phyloP scores from a whole-genome alignment of 345 rosid genomes.

The Chamaenerion angustifolium region DNA sequence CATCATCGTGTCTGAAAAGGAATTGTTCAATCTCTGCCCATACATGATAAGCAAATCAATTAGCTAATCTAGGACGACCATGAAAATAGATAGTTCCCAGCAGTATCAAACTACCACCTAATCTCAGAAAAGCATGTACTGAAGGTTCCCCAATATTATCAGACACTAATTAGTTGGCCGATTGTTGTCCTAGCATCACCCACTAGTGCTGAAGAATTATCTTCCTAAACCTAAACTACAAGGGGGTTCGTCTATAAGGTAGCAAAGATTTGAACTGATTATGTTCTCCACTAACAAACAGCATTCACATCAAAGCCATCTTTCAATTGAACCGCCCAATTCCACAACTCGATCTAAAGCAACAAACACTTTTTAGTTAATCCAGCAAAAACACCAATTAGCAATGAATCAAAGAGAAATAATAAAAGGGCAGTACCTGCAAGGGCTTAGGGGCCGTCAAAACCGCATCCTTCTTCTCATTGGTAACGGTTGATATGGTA shows the following conservation, averaged over 20 bases:
- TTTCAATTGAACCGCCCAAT: constrained; percentile 1
- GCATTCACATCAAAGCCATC: not conserved
- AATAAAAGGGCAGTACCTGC: constrained; percentile 5
- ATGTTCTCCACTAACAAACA: not conserved
- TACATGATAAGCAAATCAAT: too few species aligned
- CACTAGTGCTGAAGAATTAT: too few species aligned
- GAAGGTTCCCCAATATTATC: too few species aligned
- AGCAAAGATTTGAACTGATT: not conserved
- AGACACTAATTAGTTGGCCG: too few species aligned
- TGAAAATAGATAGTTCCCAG: too few species aligned
- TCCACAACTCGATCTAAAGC: not conserved
- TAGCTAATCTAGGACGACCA: too few species aligned
- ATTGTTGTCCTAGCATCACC: too few species aligned
- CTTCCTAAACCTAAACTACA: too few species aligned
- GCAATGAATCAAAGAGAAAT: not conserved
- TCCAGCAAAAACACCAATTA: not conserved
- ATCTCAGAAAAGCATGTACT: too few species aligned
- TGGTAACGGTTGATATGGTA: constrained; percentile 5
- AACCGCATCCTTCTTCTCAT: constrained; percentile 3
- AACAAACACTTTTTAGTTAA: not conserved
- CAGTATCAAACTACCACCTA: too few species aligned
- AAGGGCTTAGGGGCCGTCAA: constrained; percentile 2
- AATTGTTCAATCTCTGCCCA: too few species aligned
- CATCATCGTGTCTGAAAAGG: too few species aligned
- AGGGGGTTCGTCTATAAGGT: not conserved